Percentiles rank a stretch among this genome's conserved stretches.
Conservation (phyloP, 495 filamentous ascomycete species). For the Podospora anserina region DNA sequence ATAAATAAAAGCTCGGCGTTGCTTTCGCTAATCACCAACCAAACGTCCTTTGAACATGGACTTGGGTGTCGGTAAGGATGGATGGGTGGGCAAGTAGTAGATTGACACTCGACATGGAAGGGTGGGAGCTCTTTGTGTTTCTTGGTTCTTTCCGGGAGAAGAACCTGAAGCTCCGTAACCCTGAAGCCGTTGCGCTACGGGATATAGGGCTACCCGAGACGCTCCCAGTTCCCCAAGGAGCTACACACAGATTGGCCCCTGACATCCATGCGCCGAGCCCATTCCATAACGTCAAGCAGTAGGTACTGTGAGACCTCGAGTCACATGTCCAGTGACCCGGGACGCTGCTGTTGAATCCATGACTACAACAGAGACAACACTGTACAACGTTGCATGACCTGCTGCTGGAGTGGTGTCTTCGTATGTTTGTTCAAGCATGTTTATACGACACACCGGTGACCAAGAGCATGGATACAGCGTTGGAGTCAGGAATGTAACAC, state of each 20-base stretch:
- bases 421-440: background rate
- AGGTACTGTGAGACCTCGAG: background rate
- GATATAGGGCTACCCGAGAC: no score
- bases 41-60: background rate
- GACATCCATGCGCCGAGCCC: no score
- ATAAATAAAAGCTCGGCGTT: slow-evolving; percentile 3
- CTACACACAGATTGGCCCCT: no score
- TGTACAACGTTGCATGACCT: background rate
- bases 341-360: background rate
- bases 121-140: no score
- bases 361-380: background rate
- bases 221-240: no score
- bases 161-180: no score
- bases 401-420: background rate
- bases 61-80: no score
- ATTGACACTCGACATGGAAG: no score
- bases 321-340: background rate
- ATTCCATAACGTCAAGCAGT: no score
- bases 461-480: background rate
- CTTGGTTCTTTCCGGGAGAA: no score
- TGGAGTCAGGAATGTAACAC: background rate
- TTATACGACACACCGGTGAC: background rate
- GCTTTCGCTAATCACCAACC: background rate
- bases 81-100: no score
- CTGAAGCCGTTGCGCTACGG: no score